Conservation (phyloP, 2,329 filamentous ascomycete species). For the Colletotrichum endophyticum region DNA sequence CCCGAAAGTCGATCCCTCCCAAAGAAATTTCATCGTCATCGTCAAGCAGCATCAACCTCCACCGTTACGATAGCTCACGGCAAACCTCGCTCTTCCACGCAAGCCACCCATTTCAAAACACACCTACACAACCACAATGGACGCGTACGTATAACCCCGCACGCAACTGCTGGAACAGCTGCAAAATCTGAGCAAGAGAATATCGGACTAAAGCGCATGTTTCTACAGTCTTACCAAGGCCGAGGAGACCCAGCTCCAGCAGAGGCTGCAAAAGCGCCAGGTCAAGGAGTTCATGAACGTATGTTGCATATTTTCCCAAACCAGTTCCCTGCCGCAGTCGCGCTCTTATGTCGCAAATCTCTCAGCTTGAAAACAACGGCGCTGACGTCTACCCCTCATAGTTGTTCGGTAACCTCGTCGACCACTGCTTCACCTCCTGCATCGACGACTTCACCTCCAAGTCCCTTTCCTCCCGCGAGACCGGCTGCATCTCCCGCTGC, state of each 20-base stretch:
- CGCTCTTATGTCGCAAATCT: not conserved
- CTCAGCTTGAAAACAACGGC: not conserved
- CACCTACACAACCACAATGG: conserved; percentile 12
- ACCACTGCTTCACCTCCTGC: conserved; percentile 95
- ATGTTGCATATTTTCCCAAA: conserved; percentile 39
- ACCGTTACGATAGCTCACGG: not conserved
- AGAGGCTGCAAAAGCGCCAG: conserved; percentile 96
- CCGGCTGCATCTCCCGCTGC: conserved; percentile 90
- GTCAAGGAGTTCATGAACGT: conserved; percentile 99
- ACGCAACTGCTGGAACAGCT: not conserved
- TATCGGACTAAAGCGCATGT: conserved; percentile 20
- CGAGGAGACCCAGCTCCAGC: conserved; percentile 92
- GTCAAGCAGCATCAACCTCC: not conserved
- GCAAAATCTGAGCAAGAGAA: not conserved
- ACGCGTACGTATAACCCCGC: conserved; percentile 20
- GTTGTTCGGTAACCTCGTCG: conserved; percentile 72
- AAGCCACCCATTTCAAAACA: not conserved
- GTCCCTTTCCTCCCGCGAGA: conserved; percentile 85
- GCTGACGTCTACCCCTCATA: conserved; percentile 28
- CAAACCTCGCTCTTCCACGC: not conserved
- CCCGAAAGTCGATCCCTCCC: not conserved
- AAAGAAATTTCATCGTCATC: conserved; percentile 26
- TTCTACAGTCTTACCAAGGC: conserved; percentile 65
- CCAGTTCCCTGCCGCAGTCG: not conserved
- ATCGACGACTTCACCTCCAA: conserved; percentile 99